Evolutionary conservation across 306 rosid genomes (phyloP).

Genomic region (Glycine tomentella): DNA sequence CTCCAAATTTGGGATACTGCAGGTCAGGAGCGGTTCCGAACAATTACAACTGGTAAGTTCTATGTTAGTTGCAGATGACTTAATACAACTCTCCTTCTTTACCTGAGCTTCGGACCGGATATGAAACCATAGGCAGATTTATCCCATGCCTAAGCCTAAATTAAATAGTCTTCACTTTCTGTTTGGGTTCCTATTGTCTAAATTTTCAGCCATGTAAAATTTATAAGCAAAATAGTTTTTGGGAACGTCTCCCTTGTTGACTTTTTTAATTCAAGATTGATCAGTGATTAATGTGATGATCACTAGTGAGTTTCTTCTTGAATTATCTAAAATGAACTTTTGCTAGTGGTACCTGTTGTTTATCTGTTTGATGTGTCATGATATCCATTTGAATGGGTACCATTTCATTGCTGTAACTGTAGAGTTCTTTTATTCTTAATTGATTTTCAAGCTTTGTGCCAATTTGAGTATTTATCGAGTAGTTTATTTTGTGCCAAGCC

Average conservation of each 20-base stretch:
- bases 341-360: neutral
- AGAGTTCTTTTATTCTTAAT: neutral
- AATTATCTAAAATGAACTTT: neutral
- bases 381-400: constrained; percentile 3
- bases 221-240: constrained; percentile 1
- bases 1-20: constrained; percentile 99
- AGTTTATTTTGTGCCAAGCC: too few species aligned
- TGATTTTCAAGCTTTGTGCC: neutral
- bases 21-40: constrained; percentile 96
- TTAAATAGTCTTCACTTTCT: neutral
- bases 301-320: neutral
- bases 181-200: constrained; percentile 1
- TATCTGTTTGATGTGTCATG: constrained; percentile 21
- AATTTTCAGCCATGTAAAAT: constrained; percentile 25
- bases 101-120: neutral
- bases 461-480: too few species aligned
- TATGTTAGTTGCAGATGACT: neutral
- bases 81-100: neutral
- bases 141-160: neutral
- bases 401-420: constrained; percentile 17
- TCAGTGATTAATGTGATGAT: constrained; percentile 7
- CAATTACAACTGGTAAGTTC: constrained; percentile 81
- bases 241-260: neutral
- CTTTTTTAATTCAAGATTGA: neutral
- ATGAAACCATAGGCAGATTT: neutral